Conservation (phyloP, 2,329 filamentous ascomycete species). For the Aureobasidium zeae region DNA sequence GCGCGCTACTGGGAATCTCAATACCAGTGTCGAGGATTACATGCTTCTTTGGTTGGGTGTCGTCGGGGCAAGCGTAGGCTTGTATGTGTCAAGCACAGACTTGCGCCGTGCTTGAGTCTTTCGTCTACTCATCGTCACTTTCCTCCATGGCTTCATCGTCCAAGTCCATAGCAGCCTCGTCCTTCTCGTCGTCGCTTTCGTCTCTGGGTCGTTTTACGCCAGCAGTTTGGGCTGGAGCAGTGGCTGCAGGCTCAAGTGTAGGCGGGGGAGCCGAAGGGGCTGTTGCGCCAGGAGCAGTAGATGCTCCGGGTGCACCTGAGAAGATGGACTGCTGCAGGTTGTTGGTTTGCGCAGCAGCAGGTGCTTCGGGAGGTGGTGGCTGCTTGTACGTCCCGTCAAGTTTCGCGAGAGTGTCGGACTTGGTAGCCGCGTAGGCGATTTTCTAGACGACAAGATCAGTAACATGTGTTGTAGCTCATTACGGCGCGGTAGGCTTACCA, state of each 20-base stretch:
- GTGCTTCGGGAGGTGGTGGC: slow-evolving; percentile 36
- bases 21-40: slow-evolving; percentile 53
- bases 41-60: slow-evolving; percentile 84
- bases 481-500: slow-evolving; percentile 50
- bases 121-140: slow-evolving; percentile 48
- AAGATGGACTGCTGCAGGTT: slow-evolving; percentile 71
- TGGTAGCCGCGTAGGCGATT: slow-evolving; percentile 83
- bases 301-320: slow-evolving; percentile 23
- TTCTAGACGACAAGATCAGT: slow-evolving; percentile 44
- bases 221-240: slow-evolving; percentile 28
- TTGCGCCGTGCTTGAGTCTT: slow-evolving; percentile 2
- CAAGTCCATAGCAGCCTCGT: slow-evolving; percentile 26
- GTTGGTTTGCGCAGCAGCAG: slow-evolving; percentile 20
- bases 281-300: slow-evolving; percentile 4
- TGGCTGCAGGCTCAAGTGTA: slow-evolving; percentile 5
- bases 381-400: slow-evolving; percentile 83
- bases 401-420: slow-evolving; percentile 80
- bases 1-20: slow-evolving; percentile 37
- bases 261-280: slow-evolving; percentile 17
- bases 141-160: slow-evolving; percentile 32
- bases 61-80: slow-evolving; percentile 67
- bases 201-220: slow-evolving; percentile 49
- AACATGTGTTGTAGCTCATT: slow-evolving; percentile 1
- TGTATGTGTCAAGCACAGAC: slow-evolving; percentile 53
- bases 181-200: slow-evolving; percentile 33